These are phyloP conservation scores for Hypsizygus marmoreus DNA, from an alignment of 768 basidiomycete species.

Conservation along the genomic window DNA sequence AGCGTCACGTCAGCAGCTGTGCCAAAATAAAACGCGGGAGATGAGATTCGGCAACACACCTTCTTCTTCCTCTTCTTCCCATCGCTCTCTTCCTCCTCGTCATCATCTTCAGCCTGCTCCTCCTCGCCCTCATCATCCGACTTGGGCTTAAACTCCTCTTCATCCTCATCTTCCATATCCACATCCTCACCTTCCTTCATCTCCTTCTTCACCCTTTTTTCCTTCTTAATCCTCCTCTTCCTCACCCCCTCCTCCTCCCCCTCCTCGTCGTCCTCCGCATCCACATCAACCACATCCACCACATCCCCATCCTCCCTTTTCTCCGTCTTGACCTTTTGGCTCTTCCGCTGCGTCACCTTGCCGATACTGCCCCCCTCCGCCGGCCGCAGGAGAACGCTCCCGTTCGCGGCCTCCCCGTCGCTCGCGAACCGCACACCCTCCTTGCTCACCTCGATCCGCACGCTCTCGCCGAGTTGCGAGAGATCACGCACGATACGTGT, in stretches of 20 bases:
- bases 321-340: constrained; percentile 37
- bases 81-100: constrained; percentile 48
- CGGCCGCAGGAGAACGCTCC: constrained; percentile 81
- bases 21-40: background rate
- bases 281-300: constrained; percentile 49
- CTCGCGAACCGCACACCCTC: constrained; percentile 92
- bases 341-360: constrained; percentile 40
- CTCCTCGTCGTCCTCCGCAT: constrained; percentile 45
- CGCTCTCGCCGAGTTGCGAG: constrained; percentile 86
- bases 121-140: constrained; percentile 58
- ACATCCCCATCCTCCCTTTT: constrained; percentile 46
- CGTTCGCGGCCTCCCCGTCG: constrained; percentile 95
- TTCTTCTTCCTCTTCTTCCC: constrained; percentile 79
- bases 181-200: constrained; percentile 47
- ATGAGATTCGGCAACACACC: constrained; percentile 29
- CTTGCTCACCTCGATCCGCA: constrained; percentile 93
- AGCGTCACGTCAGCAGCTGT: constrained; percentile 5
- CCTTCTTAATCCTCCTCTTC: constrained; percentile 40
- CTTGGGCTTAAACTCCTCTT: constrained; percentile 51
- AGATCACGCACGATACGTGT: constrained; percentile 92
- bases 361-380: constrained; percentile 55
- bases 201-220: constrained; percentile 50
- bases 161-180: constrained; percentile 48
- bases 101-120: constrained; percentile 54
- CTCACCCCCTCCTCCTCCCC: constrained; percentile 56